Conservation (phyloP, 108 stramenopile genomes). For the Parietichytrium sp. region DNA sequence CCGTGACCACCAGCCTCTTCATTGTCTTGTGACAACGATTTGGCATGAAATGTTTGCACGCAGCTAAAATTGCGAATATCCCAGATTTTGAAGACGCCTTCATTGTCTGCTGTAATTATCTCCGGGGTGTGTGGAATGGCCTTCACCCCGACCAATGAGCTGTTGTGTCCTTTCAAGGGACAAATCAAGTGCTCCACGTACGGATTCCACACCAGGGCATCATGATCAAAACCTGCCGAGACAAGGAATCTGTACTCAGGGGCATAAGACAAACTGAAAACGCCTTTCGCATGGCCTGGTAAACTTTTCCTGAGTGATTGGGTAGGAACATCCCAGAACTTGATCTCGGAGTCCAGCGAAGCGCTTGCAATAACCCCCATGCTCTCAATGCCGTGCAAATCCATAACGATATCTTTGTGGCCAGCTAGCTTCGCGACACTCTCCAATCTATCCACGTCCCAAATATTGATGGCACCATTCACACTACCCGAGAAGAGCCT, state of each 20-base stretch:
- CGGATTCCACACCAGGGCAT: slow-evolving; percentile 63
- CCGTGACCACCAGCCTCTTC: slow-evolving; percentile 44
- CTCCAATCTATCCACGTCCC: slow-evolving; percentile 48
- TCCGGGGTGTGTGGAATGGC: slow-evolving; percentile 60
- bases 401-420: slow-evolving; percentile 64
- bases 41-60: slow-evolving; percentile 58
- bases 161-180: slow-evolving; percentile 55
- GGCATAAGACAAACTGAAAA: slow-evolving; percentile 56
- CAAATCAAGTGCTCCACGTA: slow-evolving; percentile 58
- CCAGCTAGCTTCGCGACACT: slow-evolving; percentile 47
- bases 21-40: too few species aligned
- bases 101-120: slow-evolving; percentile 60
- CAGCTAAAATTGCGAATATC: slow-evolving; percentile 63
- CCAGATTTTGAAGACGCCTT: slow-evolving; percentile 57
- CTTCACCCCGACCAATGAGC: slow-evolving; percentile 58
- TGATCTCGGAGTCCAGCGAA: slow-evolving; percentile 58
- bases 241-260: slow-evolving; percentile 58
- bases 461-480: slow-evolving; percentile 52
- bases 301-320: slow-evolving; percentile 52
- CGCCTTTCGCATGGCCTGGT: slow-evolving; percentile 62
- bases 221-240: slow-evolving; percentile 64
- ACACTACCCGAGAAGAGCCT: slow-evolving; percentile 53
- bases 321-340: slow-evolving; percentile 64
- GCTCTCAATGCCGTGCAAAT: slow-evolving; percentile 46
- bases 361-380: slow-evolving; percentile 61